Conservation (phyloP, 2,329 filamentous ascomycete species). For the Talaromyces sp. region DNA sequence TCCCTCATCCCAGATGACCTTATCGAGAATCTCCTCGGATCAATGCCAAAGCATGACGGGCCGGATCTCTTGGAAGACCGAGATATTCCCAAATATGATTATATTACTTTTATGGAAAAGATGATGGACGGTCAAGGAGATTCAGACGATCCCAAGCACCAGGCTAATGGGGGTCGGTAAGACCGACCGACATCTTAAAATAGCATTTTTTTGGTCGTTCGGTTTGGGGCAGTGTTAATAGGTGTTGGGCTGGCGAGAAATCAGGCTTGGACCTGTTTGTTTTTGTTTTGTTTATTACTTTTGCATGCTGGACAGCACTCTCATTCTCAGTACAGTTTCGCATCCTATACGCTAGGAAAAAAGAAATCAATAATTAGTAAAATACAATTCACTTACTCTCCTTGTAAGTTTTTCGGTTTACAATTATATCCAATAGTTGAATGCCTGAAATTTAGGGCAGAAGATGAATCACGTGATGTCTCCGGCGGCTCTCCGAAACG, state of each 20-base stretch:
- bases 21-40: constrained; percentile 83
- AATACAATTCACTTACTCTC: neutral
- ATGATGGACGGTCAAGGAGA: constrained; percentile 52
- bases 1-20: constrained; percentile 94
- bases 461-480: too few species aligned
- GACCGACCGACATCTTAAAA: neutral
- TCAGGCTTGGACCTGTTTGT: constrained; percentile 4
- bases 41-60: constrained; percentile 79
- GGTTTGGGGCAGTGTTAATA: neutral
- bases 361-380: neutral
- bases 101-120: constrained; percentile 94
- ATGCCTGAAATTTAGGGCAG: too few species aligned
- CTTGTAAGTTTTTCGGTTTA: too few species aligned
- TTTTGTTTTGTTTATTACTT: neutral
- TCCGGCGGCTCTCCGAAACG: too few species aligned
- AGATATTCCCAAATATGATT: constrained; percentile 84
- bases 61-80: constrained; percentile 83
- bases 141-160: constrained; percentile 21
- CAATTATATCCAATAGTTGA: too few species aligned
- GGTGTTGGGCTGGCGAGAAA: constrained; percentile 1
- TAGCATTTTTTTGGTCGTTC: constrained; percentile 1
- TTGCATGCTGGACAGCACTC: constrained; percentile 10
- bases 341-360: neutral
- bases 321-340: neutral
- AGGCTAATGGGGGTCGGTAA: constrained; percentile 8